Base-by-base conservation (phyloP, 2,329 filamentous ascomycete genomes). In the Cladophialophora immunda region DNA sequence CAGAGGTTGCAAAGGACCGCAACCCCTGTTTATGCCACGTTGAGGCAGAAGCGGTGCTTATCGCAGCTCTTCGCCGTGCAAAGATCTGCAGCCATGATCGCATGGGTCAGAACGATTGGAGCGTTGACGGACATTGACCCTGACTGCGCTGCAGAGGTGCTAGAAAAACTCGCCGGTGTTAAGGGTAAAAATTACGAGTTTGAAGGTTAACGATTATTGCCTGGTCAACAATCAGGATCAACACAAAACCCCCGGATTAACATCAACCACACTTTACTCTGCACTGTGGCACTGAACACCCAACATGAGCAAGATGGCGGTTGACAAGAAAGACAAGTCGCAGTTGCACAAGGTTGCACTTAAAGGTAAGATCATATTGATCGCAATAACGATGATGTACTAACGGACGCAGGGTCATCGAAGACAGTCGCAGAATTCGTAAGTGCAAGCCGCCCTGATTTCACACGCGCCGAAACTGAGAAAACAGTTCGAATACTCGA, bases 371-470 rank as follows among this genome's bases (percentile, higher is more conserved):
- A 58, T 19, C 15, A 30, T 17, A 34, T 38, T 58, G 15, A 25
- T 41, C 47, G 19, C 3, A 32, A 38, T 15, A 50, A 62, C 30
- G 32, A 56, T 54, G 29, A 58, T 36, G 36, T 59, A 32, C 56
- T 68, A 53, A 67, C 65, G 6, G 17, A 32, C n/a, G 41, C 56
- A 89, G 87, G 89, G 64, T 91, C 89, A 73, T 88, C 93, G 45
- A 96, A 94, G 81, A 87, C 97, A 41, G 93, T 98, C 65, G 92
- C 94, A 53, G 95, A 99, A 83, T 99, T 99, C 79, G 93, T 97
- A 83, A 79, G 91, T 86, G 47, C 50, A 38, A 22, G 9, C 22
- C 54, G 17, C 29, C 29, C 22, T 27, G 47, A 32, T 11, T 29
- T 13, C 4, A 50, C 45, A 25, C 32, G 25, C n/a, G n/a, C 60